Base-by-base conservation (phyloP, 305 asterid genomes). In the Caryopteris hybrid region DNA sequence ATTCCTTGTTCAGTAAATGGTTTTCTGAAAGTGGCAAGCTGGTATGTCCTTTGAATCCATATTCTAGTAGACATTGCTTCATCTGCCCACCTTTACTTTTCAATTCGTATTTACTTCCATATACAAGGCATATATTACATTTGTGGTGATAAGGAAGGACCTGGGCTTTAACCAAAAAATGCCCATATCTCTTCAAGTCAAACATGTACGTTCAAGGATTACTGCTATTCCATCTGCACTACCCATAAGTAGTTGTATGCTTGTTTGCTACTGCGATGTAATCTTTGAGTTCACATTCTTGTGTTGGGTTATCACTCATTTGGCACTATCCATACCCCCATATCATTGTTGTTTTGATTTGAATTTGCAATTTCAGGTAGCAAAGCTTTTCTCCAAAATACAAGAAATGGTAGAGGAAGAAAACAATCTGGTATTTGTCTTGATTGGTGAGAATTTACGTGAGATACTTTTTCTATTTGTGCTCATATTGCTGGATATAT, bases 391-490 rank as follows among this genome's bases (percentile, higher is more conserved):
- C 84, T 78, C 91, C 34, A 90, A 90, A 76, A 93, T 93, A 74
- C 96, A 91, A 80, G 99, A 93, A 83, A 93, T 93, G 99, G 96
- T 93, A 47, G 99, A 93, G 84, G 99, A 93, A 76, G 99, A 93
- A 79, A 84, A 78, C 86, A 88, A 76, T 82, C 80, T 93, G 77
- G 96, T 91, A 62, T 90, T 93, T 82, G 97, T 91, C 82, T 79
- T 93, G 88, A 93, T 93, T 73, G 97, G 99, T 93, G 84, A 90
- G 95, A 67, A 74, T 72, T 71, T 71, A 60, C 53, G 41, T 73
- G 60, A 56, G 65, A 38, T 33, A 46, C 54, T 31, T 29, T 23
- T 61, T 56, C 57, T 55, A 25, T 51, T 27, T 31, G 6, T 38
- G 48, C 22, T 58, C 45, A 47, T 38, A 47, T 41, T 20, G 38